A percentile compares a stretch with the other conserved stretches of the same genome.
phyloP scores from a whole-genome alignment of 208 protist species.

The Wallacemonas rigidus region DNA sequence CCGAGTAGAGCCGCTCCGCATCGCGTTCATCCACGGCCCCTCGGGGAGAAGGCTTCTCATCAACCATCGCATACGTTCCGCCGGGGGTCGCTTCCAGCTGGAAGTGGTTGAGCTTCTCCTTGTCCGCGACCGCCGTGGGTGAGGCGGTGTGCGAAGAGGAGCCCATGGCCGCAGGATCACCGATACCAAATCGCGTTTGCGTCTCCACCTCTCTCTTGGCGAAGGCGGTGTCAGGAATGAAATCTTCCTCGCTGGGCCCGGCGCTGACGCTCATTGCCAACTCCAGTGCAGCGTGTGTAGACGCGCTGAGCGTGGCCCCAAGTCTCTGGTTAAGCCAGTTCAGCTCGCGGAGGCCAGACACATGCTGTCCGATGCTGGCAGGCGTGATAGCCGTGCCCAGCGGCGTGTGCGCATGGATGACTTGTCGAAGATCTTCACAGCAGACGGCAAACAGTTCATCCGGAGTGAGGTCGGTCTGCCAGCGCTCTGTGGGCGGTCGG shows the following conservation, averaged over 20 bases:
- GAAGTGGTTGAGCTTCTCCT: conserved; percentile 21
- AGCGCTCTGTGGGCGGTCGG: conserved; percentile 34
- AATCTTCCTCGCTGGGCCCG: conserved; percentile 39
- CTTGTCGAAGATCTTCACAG: conserved; percentile 29
- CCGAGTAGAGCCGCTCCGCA: conserved; percentile 41
- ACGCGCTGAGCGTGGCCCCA: conserved; percentile 30
- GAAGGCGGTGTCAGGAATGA: conserved; percentile 63
- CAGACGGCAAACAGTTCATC: conserved; percentile 35
- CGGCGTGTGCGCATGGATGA: background rate
- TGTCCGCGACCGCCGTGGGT: background rate
- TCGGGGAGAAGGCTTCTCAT: conserved; percentile 5
- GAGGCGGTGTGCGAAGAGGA: background rate
- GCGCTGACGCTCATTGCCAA: conserved; percentile 38
- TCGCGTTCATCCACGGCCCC: conserved; percentile 18
- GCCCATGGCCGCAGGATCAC: background rate
- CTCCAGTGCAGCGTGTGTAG: conserved; percentile 35
- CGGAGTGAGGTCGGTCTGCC: conserved; percentile 24
- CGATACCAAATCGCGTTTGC: background rate
- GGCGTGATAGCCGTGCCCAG: background rate
- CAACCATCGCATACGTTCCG: conserved; percentile 1
- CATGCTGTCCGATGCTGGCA: conserved; percentile 24
- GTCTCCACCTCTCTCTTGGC: conserved; percentile 1
- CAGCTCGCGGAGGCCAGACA: conserved; percentile 58
- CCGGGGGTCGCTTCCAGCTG: conserved; percentile 3
- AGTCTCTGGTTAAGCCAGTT: conserved; percentile 63